Conservation (phyloP, 2,329 filamentous ascomycete genomes). For the Polytolypa hystricis region DNA sequence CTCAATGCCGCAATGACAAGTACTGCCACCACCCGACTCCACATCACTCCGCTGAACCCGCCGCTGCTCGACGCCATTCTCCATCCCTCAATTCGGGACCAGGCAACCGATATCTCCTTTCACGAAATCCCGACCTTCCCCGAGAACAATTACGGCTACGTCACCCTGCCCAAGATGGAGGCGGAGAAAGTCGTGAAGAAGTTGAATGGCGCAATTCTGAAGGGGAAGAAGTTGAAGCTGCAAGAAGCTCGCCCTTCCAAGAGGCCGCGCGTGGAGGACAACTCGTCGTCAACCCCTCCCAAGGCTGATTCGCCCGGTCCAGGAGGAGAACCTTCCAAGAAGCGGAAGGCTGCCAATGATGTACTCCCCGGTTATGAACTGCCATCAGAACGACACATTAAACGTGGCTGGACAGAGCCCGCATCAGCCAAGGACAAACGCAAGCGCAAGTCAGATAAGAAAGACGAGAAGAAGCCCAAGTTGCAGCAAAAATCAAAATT, state of each 20-base stretch:
- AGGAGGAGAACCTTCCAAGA: slow-evolving; percentile 37
- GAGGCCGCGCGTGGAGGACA: slow-evolving; percentile 15
- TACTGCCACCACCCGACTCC: slow-evolving; percentile 46
- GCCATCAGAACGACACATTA: slow-evolving; percentile 63
- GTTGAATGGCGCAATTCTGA: slow-evolving; percentile 74
- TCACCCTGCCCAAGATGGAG: slow-evolving; percentile 69
- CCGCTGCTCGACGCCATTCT: slow-evolving; percentile 63
- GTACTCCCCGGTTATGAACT: slow-evolving; percentile 61
- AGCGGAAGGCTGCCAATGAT: slow-evolving; percentile 42
- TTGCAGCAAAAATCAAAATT: slow-evolving; percentile 60
- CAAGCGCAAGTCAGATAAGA: slow-evolving; percentile 37
- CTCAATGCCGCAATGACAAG: slow-evolving; percentile 24
- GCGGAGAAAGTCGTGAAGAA: slow-evolving; percentile 89
- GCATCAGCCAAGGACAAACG: slow-evolving; percentile 35
- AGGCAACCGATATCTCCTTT: slow-evolving; percentile 74
- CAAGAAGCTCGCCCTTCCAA: slow-evolving; percentile 59
- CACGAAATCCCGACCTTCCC: slow-evolving; percentile 79
- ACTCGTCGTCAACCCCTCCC: slow-evolving; percentile 23
- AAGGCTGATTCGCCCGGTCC: slow-evolving; percentile 24
- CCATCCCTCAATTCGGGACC: slow-evolving; percentile 52
- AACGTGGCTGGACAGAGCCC: slow-evolving; percentile 78
- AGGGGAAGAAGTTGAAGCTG: slow-evolving; percentile 72
- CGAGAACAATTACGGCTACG: slow-evolving; percentile 79
- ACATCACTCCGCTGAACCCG: slow-evolving; percentile 77
- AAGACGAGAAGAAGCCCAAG: slow-evolving; percentile 47